A percentile compares a stretch with the other conserved stretches of the same genome.
These are phyloP conservation scores for Corymbia maculata DNA, from an alignment of 345 rosid genomes.

Conservation along the genomic window DNA sequence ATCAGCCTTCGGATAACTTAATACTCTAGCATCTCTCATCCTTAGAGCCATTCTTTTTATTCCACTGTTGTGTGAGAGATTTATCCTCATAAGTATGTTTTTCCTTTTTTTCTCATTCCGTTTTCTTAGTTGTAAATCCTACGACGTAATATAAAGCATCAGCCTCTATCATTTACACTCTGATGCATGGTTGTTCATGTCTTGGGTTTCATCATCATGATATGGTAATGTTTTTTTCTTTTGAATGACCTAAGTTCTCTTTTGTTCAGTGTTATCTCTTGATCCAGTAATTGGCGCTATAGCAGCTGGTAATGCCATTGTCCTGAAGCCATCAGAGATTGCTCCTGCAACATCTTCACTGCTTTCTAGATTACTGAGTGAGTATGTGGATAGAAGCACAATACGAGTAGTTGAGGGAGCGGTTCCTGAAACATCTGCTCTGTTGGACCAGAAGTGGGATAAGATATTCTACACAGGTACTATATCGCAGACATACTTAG, in stretches of 20 bases:
- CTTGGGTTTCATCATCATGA: background rate
- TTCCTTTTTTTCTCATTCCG: background rate
- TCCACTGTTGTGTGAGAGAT: background rate
- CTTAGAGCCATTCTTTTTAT: background rate
- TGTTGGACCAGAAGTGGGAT: conserved; percentile 45
- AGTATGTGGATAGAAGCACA: conserved; percentile 24
- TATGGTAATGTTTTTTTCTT: background rate
- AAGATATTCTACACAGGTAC: conserved; percentile 47
- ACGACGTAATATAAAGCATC: background rate
- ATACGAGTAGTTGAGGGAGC: conserved; percentile 35
- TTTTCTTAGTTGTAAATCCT: background rate
- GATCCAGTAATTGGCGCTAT: conserved; percentile 77
- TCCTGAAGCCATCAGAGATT: conserved; percentile 44
- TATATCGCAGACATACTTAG: background rate
- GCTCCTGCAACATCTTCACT: conserved; percentile 42
- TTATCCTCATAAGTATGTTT: background rate
- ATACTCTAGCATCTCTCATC: background rate
- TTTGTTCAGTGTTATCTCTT: conserved; percentile 45
- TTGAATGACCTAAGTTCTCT: background rate
- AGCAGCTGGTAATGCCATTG: conserved; percentile 49
- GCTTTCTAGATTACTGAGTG: conserved; percentile 13
- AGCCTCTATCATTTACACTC: background rate
- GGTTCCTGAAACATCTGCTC: conserved; percentile 32
- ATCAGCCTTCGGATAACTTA: background rate
- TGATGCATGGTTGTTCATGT: background rate